Conservation (phyloP, 805 yeast species). For the Candida quercuum region DNA sequence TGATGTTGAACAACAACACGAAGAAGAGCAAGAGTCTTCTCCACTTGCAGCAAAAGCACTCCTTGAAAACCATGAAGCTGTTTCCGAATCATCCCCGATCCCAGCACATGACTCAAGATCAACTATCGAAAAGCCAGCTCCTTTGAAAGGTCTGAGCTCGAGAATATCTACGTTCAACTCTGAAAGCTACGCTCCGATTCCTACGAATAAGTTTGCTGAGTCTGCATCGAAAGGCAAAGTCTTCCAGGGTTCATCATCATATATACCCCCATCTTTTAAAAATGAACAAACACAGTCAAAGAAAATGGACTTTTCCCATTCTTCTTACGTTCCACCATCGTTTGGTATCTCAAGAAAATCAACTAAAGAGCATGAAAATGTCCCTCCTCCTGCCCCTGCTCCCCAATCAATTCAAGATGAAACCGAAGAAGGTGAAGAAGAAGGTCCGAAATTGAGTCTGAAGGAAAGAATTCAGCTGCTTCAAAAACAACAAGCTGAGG, state of each 20-base stretch:
- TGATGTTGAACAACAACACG: slow-evolving; percentile 15
- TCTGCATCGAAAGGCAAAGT: slow-evolving; percentile 9
- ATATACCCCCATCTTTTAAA: slow-evolving; percentile 23
- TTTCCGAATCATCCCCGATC: no score
- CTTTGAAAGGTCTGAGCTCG: slow-evolving; percentile 5
- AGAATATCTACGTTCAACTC: slow-evolving; percentile 11
- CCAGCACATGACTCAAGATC: no score
- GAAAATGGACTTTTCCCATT: slow-evolving; percentile 14
- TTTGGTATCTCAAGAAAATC: slow-evolving; percentile 11
- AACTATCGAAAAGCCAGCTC: slow-evolving; percentile 1
- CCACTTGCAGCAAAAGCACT: no score
- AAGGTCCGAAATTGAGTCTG: slow-evolving; percentile 71
- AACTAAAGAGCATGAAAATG: slow-evolving; percentile 6
- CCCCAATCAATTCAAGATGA: slow-evolving; percentile 18
- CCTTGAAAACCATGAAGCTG: no score
- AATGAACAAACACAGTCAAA: slow-evolving; percentile 1
- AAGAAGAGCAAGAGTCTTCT: not conserved
- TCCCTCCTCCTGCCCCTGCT: slow-evolving; percentile 9
- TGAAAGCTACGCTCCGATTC: slow-evolving; percentile 9
- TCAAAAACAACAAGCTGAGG: slow-evolving; percentile 77
- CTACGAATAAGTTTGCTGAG: slow-evolving; percentile 9
- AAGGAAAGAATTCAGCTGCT: slow-evolving; percentile 82
- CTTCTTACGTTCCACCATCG: slow-evolving; percentile 24
- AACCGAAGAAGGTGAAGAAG: slow-evolving; percentile 42
- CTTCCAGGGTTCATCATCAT: slow-evolving; percentile 24